Percentiles rank a stretch among this genome's conserved stretches.
Evolutionary conservation across 1,284 basidiomycete species (phyloP).

Genomic region (Trichosporon inkin): DNA sequence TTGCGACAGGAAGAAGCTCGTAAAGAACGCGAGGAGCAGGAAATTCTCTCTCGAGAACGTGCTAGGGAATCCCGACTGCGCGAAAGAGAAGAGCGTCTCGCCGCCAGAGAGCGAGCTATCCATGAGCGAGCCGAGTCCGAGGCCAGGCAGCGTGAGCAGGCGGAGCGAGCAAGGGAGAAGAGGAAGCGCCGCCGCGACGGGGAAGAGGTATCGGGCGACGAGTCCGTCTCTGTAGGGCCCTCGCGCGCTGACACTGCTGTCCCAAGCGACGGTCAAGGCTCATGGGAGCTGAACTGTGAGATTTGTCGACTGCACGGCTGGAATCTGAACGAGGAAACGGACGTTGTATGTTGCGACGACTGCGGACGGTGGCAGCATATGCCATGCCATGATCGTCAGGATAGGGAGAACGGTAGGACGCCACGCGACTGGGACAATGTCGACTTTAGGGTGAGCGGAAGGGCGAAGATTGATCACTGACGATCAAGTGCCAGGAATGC

Average conservation of each 20-base stretch:
- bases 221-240: not conserved
- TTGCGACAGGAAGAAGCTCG: slow-evolving; percentile 46
- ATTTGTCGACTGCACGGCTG: slow-evolving; percentile 52
- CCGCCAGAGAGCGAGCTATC: slow-evolving; percentile 50
- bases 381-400: slow-evolving; percentile 45
- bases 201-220: slow-evolving; percentile 25
- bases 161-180: slow-evolving; percentile 43
- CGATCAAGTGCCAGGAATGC: slow-evolving; percentile 39
- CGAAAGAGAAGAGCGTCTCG: slow-evolving; percentile 49
- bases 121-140: slow-evolving; percentile 40
- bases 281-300: slow-evolving; percentile 55
- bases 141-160: slow-evolving; percentile 39
- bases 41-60: slow-evolving; percentile 41
- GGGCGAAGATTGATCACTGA: not conserved
- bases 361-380: slow-evolving; percentile 55
- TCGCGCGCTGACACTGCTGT: not conserved
- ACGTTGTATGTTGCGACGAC: slow-evolving; percentile 54
- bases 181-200: slow-evolving; percentile 39
- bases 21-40: slow-evolving; percentile 39
- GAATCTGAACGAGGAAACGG: slow-evolving; percentile 50
- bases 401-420: slow-evolving; percentile 32
- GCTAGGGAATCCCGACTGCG: slow-evolving; percentile 50
- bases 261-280: slow-evolving; percentile 4
- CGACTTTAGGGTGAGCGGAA: slow-evolving; percentile 41
- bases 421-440: slow-evolving; percentile 49